Evolutionary conservation across 805 yeast genomes (phyloP), one percentile per base, ranked within the genome.

Genomic region (Komagataella kurtzmanii): DNA sequence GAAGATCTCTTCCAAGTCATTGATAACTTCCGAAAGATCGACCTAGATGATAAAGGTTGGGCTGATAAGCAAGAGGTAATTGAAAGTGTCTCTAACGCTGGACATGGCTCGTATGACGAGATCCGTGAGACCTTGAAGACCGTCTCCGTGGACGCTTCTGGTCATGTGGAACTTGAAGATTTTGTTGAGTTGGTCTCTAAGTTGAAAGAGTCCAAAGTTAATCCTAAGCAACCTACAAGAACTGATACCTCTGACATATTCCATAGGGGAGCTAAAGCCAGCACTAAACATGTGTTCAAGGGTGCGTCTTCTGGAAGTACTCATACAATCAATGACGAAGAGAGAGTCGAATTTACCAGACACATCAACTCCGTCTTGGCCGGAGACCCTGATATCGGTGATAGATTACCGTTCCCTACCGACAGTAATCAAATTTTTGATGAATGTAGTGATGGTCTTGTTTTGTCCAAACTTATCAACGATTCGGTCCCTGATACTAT

Each of bases 401-500:
- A 75, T 54, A 74, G 96, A 58, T 70, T 93, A 56, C 99, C 99
- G 14, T 82, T 93, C 61, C 95, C 96, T 58, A 81, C 95, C 7
- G 96, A 93, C 56, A 83, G 88, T 50, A 93, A 93, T 73, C 98
- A 93, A 71, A 76, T 93, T 53, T 93, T 93, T 63, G 99, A 93
- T 67, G 98, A 93, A 69, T 88, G 96, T 70, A 80, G 88, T 57
- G 99, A 93, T 67, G 98, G 99, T 58, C 74, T 93, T 61, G 89
- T 93, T 24, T 73, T 93, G 53, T 89, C 98, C 18, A 87, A 88
- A 67, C 81, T 93, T 64, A 89, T 93, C 66, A 93, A 93, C 66
- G 99, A 93, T 69, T 88, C 97, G 36, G 99, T 93, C 40, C 97
- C 98, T 7, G 97, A 93, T 69, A 93, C 99, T 8, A 93, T 93